These are phyloP conservation scores for Gossypium thurberi DNA, from an alignment of 345 rosid genomes.

Conservation along the genomic window DNA sequence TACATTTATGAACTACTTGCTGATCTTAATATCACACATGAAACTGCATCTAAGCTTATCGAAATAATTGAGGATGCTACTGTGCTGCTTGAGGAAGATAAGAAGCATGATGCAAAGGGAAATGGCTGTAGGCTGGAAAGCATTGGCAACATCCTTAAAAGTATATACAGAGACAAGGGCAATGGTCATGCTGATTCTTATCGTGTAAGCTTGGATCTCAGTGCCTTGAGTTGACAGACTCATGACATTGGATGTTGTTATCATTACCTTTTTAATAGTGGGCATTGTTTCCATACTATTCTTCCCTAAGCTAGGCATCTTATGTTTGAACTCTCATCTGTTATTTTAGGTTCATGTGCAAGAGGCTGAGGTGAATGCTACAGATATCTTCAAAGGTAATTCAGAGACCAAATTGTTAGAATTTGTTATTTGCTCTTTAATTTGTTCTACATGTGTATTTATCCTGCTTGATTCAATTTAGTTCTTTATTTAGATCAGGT, in stretches of 20 bases:
- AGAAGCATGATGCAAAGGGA: constrained; percentile 39
- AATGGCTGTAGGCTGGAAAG: constrained; percentile 68
- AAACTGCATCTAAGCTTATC: constrained; percentile 69
- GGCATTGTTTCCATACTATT: constrained; percentile 5
- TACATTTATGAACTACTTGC: constrained; percentile 76
- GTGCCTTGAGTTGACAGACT: not conserved
- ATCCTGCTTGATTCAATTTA: not conserved
- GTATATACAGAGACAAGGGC: constrained; percentile 60
- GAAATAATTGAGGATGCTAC: constrained; percentile 67
- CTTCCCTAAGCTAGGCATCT: not conserved
- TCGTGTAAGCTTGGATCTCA: constrained; percentile 54
- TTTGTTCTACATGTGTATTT: not conserved
- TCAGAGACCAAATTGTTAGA: constrained; percentile 9
- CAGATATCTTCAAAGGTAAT: constrained; percentile 59
- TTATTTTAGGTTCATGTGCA: constrained; percentile 76
- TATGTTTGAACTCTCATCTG: constrained; percentile 12
- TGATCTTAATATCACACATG: constrained; percentile 71
- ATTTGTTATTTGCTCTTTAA: constrained; percentile 6
- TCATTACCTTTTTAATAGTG: not conserved
- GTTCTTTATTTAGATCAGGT: not conserved
- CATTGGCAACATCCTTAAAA: constrained; percentile 58
- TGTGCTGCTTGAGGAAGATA: constrained; percentile 69
- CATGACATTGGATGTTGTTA: not conserved
- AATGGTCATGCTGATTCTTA: constrained; percentile 57
- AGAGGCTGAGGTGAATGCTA: constrained; percentile 51